These are phyloP conservation scores for Wickerhamomyces tratensis DNA, from an alignment of 805 yeast genomes.

Conservation along the genomic window DNA sequence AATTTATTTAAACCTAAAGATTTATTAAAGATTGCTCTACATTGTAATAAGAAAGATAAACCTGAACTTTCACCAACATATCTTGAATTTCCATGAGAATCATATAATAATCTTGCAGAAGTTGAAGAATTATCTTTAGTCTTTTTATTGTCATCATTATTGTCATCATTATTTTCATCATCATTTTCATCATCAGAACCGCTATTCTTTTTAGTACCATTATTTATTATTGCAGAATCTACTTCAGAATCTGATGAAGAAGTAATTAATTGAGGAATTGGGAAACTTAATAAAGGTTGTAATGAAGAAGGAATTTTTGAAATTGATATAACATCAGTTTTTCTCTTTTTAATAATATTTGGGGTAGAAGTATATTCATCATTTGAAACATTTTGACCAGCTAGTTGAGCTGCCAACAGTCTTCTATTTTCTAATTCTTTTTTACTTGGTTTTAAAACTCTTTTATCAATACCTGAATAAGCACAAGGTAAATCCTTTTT, in stretches of 20 bases:
- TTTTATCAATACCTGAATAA: slow-evolving; percentile 17
- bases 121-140: no score
- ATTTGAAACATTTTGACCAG: no score
- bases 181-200: not conserved
- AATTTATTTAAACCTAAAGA: slow-evolving; percentile 24
- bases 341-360: not conserved
- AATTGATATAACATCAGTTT: not conserved
- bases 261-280: slow-evolving; percentile 3
- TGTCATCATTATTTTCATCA: no score
- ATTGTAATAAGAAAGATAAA: slow-evolving; percentile 29
- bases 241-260: slow-evolving; percentile 5
- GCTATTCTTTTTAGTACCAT: slow-evolving; percentile 4
- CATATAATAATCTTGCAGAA: slow-evolving; percentile 22
- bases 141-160: no score
- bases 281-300: slow-evolving; percentile 12
- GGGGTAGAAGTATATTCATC: no score
- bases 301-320: slow-evolving; percentile 8
- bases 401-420: not conserved
- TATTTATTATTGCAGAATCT: slow-evolving; percentile 8
- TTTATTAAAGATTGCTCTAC: slow-evolving; percentile 26
- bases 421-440: slow-evolving; percentile 2
- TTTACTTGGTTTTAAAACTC: slow-evolving; percentile 14
- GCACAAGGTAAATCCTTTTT: slow-evolving; percentile 21
- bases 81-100: slow-evolving; percentile 25
- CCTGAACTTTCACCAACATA: slow-evolving; percentile 35